Conservation (phyloP, 2,329 filamentous ascomycete species). For the Emergomyces orientalis region DNA sequence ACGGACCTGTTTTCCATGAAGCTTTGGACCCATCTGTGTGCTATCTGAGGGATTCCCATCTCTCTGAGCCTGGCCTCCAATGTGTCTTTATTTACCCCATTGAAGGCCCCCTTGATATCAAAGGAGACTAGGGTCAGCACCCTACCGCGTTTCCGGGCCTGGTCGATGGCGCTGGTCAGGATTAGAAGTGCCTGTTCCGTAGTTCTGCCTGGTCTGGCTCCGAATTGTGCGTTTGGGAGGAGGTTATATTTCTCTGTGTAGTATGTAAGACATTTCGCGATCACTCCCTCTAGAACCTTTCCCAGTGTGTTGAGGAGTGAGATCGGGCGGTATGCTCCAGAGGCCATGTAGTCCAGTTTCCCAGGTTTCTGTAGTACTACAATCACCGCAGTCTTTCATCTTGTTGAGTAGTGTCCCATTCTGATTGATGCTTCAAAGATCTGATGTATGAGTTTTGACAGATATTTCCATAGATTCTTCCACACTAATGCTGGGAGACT, state of each 20-base stretch:
- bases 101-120: constrained; percentile 18
- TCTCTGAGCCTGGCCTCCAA: constrained; percentile 7
- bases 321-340: neutral
- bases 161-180: constrained; percentile 16
- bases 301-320: constrained; percentile 12
- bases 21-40: neutral
- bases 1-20: neutral
- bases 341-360: neutral
- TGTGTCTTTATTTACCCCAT: constrained; percentile 14
- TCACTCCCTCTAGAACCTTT: constrained; percentile 17
- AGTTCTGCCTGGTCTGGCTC: constrained; percentile 16
- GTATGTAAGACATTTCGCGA: constrained; percentile 17
- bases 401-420: neutral
- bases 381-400: neutral
- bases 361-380: neutral
- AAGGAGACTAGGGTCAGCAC: constrained; percentile 17
- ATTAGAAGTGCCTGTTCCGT: constrained; percentile 21
- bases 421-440: too few relatives aligned
- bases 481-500: too few relatives aligned
- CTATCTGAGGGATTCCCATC: neutral
- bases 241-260: constrained; percentile 17
- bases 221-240: constrained; percentile 19
- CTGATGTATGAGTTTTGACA: too few relatives aligned
- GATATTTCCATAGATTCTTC: too few relatives aligned
- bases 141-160: constrained; percentile 13